These are phyloP conservation scores for Gloeopeniophorella convolvens DNA, from an alignment of 768 basidiomycete genomes.

Conservation along the genomic window DNA sequence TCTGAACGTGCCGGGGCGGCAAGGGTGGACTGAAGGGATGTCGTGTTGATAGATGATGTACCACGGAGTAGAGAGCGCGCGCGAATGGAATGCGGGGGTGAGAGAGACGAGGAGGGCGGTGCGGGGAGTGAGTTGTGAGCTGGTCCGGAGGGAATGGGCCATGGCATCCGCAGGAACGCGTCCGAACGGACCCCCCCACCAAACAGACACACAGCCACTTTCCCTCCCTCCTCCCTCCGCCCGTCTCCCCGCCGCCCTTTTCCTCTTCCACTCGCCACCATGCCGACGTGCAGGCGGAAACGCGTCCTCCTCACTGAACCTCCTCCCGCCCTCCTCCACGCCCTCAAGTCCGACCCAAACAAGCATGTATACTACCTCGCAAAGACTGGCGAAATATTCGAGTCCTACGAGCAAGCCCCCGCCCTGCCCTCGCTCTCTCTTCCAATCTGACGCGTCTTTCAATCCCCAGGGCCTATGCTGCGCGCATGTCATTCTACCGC, in stretches of 20 bases:
- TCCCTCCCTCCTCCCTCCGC: constrained; percentile 19
- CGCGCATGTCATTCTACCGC: constrained; percentile 91
- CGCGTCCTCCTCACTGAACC: constrained; percentile 85
- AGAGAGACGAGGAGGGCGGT: too few species aligned
- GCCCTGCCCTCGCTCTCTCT: constrained; percentile 24
- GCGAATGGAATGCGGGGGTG: too few species aligned
- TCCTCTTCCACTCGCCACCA: constrained; percentile 36
- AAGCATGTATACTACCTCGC: constrained; percentile 86
- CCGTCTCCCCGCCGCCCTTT: too few species aligned
- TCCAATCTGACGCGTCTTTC: constrained; percentile 19
- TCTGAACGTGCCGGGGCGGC: too few species aligned
- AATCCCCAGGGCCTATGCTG: constrained; percentile 60
- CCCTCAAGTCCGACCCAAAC: constrained; percentile 55
- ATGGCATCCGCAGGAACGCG: constrained; percentile 13
- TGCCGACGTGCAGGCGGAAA: constrained; percentile 88
- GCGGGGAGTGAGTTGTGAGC: neutral
- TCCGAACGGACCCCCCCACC: constrained; percentile 17
- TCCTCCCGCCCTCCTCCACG: constrained; percentile 60
- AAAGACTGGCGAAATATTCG: constrained; percentile 96
- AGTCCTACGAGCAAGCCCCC: constrained; percentile 82
- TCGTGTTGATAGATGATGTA: too few species aligned
- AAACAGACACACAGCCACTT: constrained; percentile 15
- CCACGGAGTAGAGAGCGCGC: too few species aligned
- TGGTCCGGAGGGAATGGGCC: neutral
- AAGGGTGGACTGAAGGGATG: too few species aligned